These are phyloP conservation scores for Chiua sp. DNA, from an alignment of 1,284 basidiomycete genomes.

Conservation along the genomic window DNA sequence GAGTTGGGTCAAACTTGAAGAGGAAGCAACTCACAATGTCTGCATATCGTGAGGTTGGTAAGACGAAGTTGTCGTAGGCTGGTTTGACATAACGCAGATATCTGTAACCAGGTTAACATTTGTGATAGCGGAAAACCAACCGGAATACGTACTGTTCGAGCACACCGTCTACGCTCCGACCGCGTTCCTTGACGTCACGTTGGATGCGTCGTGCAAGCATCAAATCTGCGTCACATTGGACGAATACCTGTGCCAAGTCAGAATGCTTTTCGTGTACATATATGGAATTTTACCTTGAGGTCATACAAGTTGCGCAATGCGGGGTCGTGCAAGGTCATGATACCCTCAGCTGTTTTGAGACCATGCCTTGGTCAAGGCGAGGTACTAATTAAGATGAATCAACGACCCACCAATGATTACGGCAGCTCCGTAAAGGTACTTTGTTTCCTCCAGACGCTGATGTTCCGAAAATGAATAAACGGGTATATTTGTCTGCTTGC, in stretches of 20 bases:
- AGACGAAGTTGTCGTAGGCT: conserved; percentile 95
- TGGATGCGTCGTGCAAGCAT: conserved; percentile 95
- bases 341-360: conserved; percentile 78
- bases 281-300: conserved; percentile 70
- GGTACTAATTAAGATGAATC: not conserved
- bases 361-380: conserved; percentile 3
- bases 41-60: conserved; percentile 84
- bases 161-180: conserved; percentile 84
- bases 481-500: conserved; percentile 85
- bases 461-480: conserved; percentile 95
- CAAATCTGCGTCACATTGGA: conserved; percentile 93
- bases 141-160: conserved; percentile 77
- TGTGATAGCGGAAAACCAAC: not conserved
- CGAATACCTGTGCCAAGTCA: conserved; percentile 61
- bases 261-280: not conserved
- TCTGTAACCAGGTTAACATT: conserved; percentile 43
- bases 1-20: not conserved
- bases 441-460: conserved; percentile 84
- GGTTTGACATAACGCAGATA: conserved; percentile 94
- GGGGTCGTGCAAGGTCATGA: conserved; percentile 88
- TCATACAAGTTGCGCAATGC: conserved; percentile 85
- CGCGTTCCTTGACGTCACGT: conserved; percentile 89
- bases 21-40: conserved; percentile 77
- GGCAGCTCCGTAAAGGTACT: conserved; percentile 95
- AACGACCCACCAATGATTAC: conserved; percentile 79